Evolutionary conservation across 805 yeast species (phyloP).

Genomic region (Isabelozyma rhagii): DNA sequence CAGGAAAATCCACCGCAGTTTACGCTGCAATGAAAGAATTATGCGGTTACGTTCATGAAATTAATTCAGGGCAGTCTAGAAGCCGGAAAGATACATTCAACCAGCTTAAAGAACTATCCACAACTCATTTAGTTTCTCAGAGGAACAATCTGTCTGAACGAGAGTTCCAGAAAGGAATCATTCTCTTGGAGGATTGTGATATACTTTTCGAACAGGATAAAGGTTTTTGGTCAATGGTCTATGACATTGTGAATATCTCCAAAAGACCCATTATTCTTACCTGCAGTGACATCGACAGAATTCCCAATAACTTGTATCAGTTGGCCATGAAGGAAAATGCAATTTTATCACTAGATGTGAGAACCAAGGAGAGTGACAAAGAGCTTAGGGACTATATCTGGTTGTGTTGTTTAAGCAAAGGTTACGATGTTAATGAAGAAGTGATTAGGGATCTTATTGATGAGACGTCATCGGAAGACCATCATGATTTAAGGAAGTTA

Average conservation of each 20-base stretch:
- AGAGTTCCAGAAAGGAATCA: slow-evolving; percentile 56
- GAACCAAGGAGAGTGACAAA: slow-evolving; percentile 5
- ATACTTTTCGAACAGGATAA: slow-evolving; percentile 73
- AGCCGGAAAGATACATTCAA: slow-evolving; percentile 67
- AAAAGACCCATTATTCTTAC: slow-evolving; percentile 71
- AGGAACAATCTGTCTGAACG: slow-evolving; percentile 8
- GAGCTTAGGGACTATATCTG: slow-evolving; percentile 36
- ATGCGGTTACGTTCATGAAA: slow-evolving; percentile 74
- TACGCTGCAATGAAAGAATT: slow-evolving; percentile 60
- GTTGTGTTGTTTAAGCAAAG: slow-evolving; percentile 34
- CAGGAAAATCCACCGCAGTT: slow-evolving; percentile 75
- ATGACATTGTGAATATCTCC: slow-evolving; percentile 55
- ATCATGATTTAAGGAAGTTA: slow-evolving; percentile 46
- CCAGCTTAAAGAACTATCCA: slow-evolving; percentile 72
- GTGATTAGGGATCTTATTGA: slow-evolving; percentile 25
- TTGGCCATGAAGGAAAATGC: slow-evolving; percentile 43
- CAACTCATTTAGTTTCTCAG: slow-evolving; percentile 66
- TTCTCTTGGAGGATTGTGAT: slow-evolving; percentile 85
- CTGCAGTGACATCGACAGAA: slow-evolving; percentile 45
- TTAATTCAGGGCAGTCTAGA: slow-evolving; percentile 72
- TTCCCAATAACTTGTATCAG: slow-evolving; percentile 50
- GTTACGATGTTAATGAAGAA: slow-evolving; percentile 26
- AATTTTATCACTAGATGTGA: slow-evolving; percentile 26
- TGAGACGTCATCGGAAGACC: slow-evolving; percentile 12
- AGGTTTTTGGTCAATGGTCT: slow-evolving; percentile 75